Percentiles rank a stretch among this genome's conserved stretches.
phyloP scores from a whole-genome alignment of 2,329 filamentous ascomycete species.

The Davidsoniella neocaledoniae region DNA sequence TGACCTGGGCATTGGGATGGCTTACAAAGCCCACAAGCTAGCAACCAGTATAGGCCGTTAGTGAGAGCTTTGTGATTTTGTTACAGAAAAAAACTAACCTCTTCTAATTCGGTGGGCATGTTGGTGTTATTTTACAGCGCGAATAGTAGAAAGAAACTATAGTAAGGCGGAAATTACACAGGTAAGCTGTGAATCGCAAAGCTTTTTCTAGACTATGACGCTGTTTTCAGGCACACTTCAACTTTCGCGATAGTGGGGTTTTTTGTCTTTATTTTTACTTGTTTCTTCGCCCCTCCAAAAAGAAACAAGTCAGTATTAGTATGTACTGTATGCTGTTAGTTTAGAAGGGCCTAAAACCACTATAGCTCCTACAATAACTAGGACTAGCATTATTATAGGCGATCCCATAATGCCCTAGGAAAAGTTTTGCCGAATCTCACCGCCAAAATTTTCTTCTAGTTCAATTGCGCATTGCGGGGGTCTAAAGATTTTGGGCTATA shows the following conservation, averaged over 20 bases:
- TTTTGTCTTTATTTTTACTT: conserved; percentile 1
- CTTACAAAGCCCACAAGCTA: conserved; percentile 87
- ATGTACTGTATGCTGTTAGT: no score
- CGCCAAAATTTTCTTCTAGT: conserved; percentile 12
- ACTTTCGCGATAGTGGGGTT: conserved; percentile 4
- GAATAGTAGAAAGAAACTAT: background rate
- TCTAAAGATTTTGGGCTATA: background rate
- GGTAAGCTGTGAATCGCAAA: no score
- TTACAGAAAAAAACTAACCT: conserved; percentile 31
- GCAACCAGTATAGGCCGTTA: conserved; percentile 6
- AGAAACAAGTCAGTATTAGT: background rate
- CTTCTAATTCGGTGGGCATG: conserved; percentile 64
- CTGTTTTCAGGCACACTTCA: background rate
- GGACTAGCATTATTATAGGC: no score
- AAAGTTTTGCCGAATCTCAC: conserved; percentile 8
- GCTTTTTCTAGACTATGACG: no score
- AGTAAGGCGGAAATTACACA: no score
- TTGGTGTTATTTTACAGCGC: conserved; percentile 14
- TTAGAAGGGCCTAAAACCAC: no score
- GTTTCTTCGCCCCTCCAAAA: background rate
- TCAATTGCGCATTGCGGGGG: conserved; percentile 6
- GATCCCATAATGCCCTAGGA: background rate
- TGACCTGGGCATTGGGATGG: conserved; percentile 80
- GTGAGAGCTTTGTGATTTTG: background rate
- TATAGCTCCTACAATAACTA: no score